Percentiles rank a stretch among this genome's conserved stretches.
These are phyloP conservation scores for Arxiozyma slooffiae DNA, from an alignment of 1,139 yeast genomes.

Conservation along the genomic window DNA sequence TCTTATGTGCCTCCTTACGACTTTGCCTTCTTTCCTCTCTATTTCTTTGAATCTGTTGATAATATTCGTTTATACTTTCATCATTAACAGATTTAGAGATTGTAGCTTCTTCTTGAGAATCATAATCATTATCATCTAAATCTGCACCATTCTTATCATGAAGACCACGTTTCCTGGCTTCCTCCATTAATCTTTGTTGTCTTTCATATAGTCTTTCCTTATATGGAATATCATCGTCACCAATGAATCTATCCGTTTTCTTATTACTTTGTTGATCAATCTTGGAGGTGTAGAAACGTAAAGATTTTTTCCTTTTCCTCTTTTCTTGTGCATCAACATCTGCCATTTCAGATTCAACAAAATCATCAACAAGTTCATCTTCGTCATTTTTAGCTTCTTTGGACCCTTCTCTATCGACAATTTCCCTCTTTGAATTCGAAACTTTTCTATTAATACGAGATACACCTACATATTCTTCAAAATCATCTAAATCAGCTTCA, in stretches of 20 bases:
- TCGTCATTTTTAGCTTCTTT: conserved; percentile 6
- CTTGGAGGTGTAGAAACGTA: conserved; percentile 93
- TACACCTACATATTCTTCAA: conserved; percentile 43
- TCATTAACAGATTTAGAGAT: conserved; percentile 35
- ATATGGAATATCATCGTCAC: conserved; percentile 91
- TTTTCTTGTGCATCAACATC: conserved; percentile 85
- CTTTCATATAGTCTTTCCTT: conserved; percentile 82
- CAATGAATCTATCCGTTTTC: conserved; percentile 51
- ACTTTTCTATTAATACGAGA: conserved; percentile 35
- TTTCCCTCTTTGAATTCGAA: not conserved
- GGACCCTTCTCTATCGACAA: too few species aligned
- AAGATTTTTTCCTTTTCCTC: conserved; percentile 65
- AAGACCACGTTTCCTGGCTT: conserved; percentile 77
- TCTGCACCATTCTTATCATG: conserved; percentile 49
- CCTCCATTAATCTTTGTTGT: conserved; percentile 76
- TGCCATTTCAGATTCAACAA: conserved; percentile 53
- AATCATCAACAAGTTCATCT: conserved; percentile 37
- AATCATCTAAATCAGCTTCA: conserved; percentile 32
- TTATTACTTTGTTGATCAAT: conserved; percentile 74
- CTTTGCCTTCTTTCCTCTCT: conserved; percentile 41
- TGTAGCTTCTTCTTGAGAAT: conserved; percentile 39
- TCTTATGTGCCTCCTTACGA: conserved; percentile 56
- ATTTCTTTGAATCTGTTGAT: conserved; percentile 38
- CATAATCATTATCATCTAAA: conserved; percentile 38
- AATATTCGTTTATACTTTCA: conserved; percentile 34